These are phyloP conservation scores for Ceratocystis smalleyi DNA, from an alignment of 2,329 filamentous ascomycete species.

Conservation along the genomic window DNA sequence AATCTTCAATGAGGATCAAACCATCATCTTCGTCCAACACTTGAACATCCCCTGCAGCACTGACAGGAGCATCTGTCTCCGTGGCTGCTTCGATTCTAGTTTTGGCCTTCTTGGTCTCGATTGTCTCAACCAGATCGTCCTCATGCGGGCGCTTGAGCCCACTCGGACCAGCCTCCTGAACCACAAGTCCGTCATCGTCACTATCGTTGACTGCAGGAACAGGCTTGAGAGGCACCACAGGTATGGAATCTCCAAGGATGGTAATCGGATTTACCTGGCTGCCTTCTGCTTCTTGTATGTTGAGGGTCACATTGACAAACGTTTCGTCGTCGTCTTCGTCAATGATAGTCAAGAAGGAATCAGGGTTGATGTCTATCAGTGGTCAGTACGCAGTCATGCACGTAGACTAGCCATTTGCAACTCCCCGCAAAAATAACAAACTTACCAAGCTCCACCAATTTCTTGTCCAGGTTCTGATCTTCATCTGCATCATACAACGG, in stretches of 20 bases:
- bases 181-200: conserved; percentile 25
- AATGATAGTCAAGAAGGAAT: conserved; percentile 68
- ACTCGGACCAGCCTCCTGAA: neutral
- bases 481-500: conserved; percentile 84
- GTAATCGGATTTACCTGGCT: conserved; percentile 17
- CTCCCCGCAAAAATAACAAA: neutral
- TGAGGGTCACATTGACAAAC: conserved; percentile 66
- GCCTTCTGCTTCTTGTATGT: conserved; percentile 36
- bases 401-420: no score
- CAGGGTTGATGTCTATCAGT: conserved; percentile 45
- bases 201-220: conserved; percentile 25
- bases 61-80: neutral
- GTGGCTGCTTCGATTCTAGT: conserved; percentile 13
- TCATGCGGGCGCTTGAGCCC: conserved; percentile 31
- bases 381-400: conserved; percentile 19
- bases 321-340: conserved; percentile 63
- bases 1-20: conserved; percentile 33
- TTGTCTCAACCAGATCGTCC: conserved; percentile 20
- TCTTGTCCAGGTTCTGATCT: conserved; percentile 70
- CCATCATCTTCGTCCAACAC: conserved; percentile 24
- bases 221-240: conserved; percentile 38
- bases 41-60: conserved; percentile 18
- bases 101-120: conserved; percentile 36
- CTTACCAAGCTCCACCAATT: conserved; percentile 57
- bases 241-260: conserved; percentile 20